These are phyloP conservation scores for Gnaphalium uliginosum DNA, from an alignment of 129 eudicot genomes.

Conservation along the genomic window DNA sequence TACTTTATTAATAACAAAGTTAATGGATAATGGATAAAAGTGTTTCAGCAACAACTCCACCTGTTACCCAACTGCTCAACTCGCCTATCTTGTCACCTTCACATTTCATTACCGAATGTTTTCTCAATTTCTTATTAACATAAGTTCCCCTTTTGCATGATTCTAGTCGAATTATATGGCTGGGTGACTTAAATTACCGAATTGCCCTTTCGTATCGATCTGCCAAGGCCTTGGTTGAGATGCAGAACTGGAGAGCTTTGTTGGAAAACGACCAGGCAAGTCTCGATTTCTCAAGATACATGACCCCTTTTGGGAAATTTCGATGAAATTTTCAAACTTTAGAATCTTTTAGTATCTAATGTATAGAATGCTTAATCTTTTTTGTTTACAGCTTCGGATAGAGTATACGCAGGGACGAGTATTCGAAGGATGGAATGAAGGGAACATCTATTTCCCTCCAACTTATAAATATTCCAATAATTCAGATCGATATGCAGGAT, in stretches of 20 bases:
- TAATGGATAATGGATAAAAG: too few relatives aligned
- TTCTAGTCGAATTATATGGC: conserved; percentile 90
- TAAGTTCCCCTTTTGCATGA: conserved; percentile 30
- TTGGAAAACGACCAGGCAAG: conserved; percentile 90
- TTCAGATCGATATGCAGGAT: conserved; percentile 94
- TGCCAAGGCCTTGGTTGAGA: conserved; percentile 91
- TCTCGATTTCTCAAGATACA: background rate
- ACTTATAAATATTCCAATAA: conserved; percentile 91
- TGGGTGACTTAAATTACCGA: conserved; percentile 95
- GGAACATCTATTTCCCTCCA: conserved; percentile 89
- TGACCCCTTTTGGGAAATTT: background rate
- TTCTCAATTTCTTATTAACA: background rate
- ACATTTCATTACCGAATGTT: background rate
- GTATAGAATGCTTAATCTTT: conserved; percentile 3
- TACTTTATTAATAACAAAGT: too few relatives aligned
- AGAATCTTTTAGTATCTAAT: background rate
- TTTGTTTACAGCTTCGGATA: conserved; percentile 60
- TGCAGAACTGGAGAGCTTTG: conserved; percentile 89
- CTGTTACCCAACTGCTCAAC: background rate
- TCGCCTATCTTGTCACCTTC: background rate
- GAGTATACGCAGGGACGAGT: conserved; percentile 74
- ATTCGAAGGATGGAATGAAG: conserved; percentile 93
- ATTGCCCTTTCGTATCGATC: conserved; percentile 72
- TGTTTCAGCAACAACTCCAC: background rate
- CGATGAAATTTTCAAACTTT: background rate